Evolutionary conservation across 1,284 basidiomycete genomes (phyloP), one percentile per base, ranked within the genome.

Genomic region (Clitocybe nebularis): DNA sequence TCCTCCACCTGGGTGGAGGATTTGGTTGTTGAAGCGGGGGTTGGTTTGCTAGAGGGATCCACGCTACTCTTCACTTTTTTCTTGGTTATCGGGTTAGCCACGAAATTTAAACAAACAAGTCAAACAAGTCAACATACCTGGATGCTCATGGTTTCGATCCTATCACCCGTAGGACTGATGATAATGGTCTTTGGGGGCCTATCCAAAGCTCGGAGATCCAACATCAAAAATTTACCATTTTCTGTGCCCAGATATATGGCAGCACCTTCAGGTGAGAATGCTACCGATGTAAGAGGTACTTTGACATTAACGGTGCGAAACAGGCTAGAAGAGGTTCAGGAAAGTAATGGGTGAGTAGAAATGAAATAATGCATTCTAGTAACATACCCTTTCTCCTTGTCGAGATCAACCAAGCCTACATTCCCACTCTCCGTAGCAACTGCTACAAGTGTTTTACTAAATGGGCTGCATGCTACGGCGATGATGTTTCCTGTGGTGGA

Each of bases 361-460:
- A 19, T 19, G 13, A 41, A 13, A 30, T 38, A n/a, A 41, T 48
- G 22, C 19, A 38, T 23, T 26, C n/a, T 34, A 0, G 28, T 6
- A 11, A 63, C 76, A 36, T 50, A 85, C 83, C 74, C 73, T 53
- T 79, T 81, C 48, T 86, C 84, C 57, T 85, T 87, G 41, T 87
- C 83, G 20, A 88, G 56, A 54, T 88, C 84, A 35, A 87, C 61
- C 5, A 87, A 65, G 3, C 61, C 68, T 9, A 85, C 66, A 23
- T 63, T 63, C 0, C 81, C 81, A 3, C 62, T 65, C n/a, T 70
- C 64, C 34, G 72, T 79, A 1, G 71, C 75, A 25, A 86, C 61
- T 4, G 69, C 71, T 9, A 52, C 48, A 19, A 40, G 28, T 2
- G 39, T 33, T 19, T 40, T 40, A 29, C 39, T 40, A 16, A 40